Evolutionary conservation across 2,329 filamentous ascomycete species (phyloP), one percentile per base, ranked within the genome.

Genomic region (Paracorniculantispora psalliotae): DNA sequence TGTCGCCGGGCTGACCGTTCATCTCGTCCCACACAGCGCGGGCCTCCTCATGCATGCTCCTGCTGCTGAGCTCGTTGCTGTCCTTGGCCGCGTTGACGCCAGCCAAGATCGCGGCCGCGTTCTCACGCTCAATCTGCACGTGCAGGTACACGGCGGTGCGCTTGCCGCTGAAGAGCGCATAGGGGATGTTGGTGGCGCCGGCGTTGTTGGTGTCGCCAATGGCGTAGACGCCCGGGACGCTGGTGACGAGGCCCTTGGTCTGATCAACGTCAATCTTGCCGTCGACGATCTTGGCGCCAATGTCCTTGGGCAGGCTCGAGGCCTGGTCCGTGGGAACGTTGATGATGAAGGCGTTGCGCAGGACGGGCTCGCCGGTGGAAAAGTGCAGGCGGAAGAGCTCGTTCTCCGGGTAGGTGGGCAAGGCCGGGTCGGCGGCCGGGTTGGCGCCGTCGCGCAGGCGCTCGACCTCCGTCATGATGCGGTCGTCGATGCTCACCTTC

Each of bases 121-220:
- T 72, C 59, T 79, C 77, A 0, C 71, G 69, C 49, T 73, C 77
- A 17, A 81, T 67, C 64, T 73, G 70, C 13, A 79, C 78, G 63
- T 87, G 84, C 4, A 84, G 60, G 51, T 71, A 83, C 1, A 87
- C 82, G 5, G 81, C 83, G 0, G 82, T 74, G 30, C 77, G 69
- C 75, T 87, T 87, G 2, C 83, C 84, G 13, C 73, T 80, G 65
- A 75, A 86, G 65, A 87, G 76, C 0, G 84, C 84, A 62, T 86
- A 83, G 0, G 82, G 82, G 0, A 86, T 78, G 62, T 86, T 87
- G 3, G 82, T 85, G 9, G 75, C 72, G n/a, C 79, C 79, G 56
- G 86, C 83, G 33, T 77, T 78, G 68, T 86, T 87, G 13, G 79
- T 79, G 62, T 87, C 84, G 0, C 84, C 84, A 21, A 86, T 69